Evolutionary conservation across 2,329 filamentous ascomycete genomes (phyloP).

Genomic region (Chaetomium globosum): DNA sequence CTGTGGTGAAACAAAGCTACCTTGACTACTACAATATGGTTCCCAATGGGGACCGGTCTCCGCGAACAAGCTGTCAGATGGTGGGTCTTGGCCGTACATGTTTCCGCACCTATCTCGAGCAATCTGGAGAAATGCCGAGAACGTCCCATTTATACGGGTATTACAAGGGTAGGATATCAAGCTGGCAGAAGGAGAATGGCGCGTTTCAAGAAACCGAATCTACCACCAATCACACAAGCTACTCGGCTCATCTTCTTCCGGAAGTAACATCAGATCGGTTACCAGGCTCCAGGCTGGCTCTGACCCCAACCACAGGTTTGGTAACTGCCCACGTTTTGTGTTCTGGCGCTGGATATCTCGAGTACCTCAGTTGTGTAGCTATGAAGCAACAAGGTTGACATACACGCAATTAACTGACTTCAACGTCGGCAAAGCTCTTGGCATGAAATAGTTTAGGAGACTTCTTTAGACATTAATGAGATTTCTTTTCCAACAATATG

Average conservation of each 20-base stretch:
- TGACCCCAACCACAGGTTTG: not conserved
- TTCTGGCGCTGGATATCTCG: not conserved
- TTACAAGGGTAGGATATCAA: not conserved
- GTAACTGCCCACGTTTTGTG: not conserved
- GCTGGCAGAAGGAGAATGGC: not conserved
- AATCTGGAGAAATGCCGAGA: not conserved
- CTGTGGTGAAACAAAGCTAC: not conserved
- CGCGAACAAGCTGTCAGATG: not conserved
- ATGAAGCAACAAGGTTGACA: too few relatives aligned
- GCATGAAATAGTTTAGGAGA: not conserved
- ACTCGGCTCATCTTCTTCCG: slow-evolving; percentile 22
- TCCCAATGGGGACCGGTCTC: not conserved
- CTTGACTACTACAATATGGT: not conserved
- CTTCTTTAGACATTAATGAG: not conserved
- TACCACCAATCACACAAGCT: slow-evolving; percentile 20
- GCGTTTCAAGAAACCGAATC: slow-evolving; percentile 2
- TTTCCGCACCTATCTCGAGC: not conserved
- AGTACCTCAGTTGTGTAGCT: too few relatives aligned
- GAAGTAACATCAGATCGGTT: slow-evolving; percentile 12
- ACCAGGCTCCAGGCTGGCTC: not conserved
- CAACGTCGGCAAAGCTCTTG: not conserved
- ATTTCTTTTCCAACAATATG: not conserved
- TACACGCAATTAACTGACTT: not conserved
- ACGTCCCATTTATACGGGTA: not conserved
- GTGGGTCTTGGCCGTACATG: not conserved